A percentile compares a stretch with the other conserved stretches of the same genome.
These are phyloP conservation scores for Gorgonomyces haynaldii DNA, from an alignment of 192 early-diverging fungal species.

Conservation along the genomic window DNA sequence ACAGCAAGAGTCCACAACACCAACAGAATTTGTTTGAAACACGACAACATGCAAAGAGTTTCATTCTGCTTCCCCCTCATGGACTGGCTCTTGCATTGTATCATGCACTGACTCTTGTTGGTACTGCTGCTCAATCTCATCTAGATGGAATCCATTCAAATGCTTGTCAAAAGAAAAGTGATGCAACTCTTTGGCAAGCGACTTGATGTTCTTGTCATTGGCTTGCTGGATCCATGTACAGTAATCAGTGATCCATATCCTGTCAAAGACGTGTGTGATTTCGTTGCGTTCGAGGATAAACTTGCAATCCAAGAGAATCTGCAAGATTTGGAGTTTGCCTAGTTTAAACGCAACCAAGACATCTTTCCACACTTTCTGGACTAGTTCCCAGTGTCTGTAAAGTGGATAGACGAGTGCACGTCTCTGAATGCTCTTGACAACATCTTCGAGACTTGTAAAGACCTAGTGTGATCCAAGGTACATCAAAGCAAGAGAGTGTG, in stretches of 20 bases:
- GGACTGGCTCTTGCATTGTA: no score
- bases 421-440: constrained; percentile 32
- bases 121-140: constrained; percentile 62
- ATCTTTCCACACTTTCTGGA: constrained; percentile 64
- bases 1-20: no score
- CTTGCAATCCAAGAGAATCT: constrained; percentile 68
- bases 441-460: not conserved
- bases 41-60: no score
- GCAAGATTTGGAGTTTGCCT: constrained; percentile 69
- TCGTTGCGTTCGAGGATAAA: constrained; percentile 76
- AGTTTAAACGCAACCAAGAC: constrained; percentile 70
- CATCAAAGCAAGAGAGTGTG: constrained; percentile 68
- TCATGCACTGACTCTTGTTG: no score
- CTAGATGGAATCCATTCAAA: constrained; percentile 64
- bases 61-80: no score
- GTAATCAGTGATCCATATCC: constrained; percentile 88
- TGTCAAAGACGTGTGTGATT: constrained; percentile 73
- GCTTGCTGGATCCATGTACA: constrained; percentile 87
- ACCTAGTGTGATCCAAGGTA: no score
- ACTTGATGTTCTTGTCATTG: constrained; percentile 59
- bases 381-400: constrained; percentile 68
- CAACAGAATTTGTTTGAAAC: no score
- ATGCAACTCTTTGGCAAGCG: constrained; percentile 72
- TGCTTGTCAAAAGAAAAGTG: constrained; percentile 55
- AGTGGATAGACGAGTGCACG: constrained; percentile 81